phyloP scores from a whole-genome alignment of 345 rosid species.

The Acer yangbiense region DNA sequence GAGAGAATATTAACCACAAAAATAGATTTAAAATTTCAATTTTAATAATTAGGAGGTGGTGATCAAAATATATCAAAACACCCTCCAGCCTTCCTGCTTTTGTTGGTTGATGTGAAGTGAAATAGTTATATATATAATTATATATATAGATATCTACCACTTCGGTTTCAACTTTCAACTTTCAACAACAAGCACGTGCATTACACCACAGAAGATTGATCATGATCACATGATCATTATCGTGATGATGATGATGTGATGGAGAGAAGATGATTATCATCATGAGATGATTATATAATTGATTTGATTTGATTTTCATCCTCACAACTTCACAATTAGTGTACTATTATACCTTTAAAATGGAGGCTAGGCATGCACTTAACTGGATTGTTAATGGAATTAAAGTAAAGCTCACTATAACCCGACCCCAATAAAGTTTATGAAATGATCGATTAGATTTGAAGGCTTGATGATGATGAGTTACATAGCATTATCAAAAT shows the following conservation, averaged over 20 bases:
- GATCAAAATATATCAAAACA: neutral
- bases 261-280: neutral
- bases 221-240: too few relatives aligned
- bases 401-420: neutral
- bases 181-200: neutral
- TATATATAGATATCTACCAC: too few relatives aligned
- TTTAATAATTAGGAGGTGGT: neutral
- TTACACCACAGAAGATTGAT: neutral
- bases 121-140: too few relatives aligned
- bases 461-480: neutral
- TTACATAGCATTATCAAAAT: too few relatives aligned
- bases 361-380: constrained; percentile 4
- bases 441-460: constrained; percentile 12
- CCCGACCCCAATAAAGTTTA: constrained; percentile 5
- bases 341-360: neutral
- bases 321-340: too few relatives aligned
- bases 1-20: constrained; percentile 17
- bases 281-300: neutral
- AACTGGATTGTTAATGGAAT: constrained; percentile 1
- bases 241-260: neutral
- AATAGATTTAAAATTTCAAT: neutral
- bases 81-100: too few relatives aligned
- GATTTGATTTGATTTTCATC: neutral
- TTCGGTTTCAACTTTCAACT: neutral
- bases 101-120: too few relatives aligned